Conservation (phyloP, 2,329 filamentous ascomycete genomes). For the Botrytis medusae region DNA sequence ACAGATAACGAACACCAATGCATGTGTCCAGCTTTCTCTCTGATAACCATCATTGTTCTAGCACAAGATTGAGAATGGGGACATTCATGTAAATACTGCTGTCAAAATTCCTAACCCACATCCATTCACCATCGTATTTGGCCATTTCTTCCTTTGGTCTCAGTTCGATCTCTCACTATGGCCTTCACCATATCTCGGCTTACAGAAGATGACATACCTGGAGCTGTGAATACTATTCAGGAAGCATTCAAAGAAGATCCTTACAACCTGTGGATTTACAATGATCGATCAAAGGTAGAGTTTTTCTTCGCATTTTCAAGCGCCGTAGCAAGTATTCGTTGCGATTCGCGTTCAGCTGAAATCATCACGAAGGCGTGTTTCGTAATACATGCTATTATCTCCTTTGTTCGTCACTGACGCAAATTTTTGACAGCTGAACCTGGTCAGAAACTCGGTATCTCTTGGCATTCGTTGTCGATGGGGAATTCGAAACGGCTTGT, state of each 20-base stretch:
- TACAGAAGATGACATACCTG: slow-evolving; percentile 59
- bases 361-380: slow-evolving; percentile 4
- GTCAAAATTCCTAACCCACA: background rate
- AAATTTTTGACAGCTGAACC: slow-evolving; percentile 26
- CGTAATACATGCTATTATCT: background rate
- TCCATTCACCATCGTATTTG: background rate
- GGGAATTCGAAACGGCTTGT: slow-evolving; percentile 68
- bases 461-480: slow-evolving; percentile 62
- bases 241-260: slow-evolving; percentile 66
- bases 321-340: background rate
- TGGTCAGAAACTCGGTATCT: slow-evolving; percentile 33
- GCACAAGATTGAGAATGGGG: background rate
- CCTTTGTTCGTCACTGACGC: slow-evolving; percentile 7
- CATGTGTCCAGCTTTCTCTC: background rate
- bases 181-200: slow-evolving; percentile 56
- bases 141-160: background rate
- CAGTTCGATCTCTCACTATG: slow-evolving; percentile 41
- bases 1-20: slow-evolving; percentile 2
- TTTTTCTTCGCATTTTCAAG: slow-evolving; percentile 7
- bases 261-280: slow-evolving; percentile 65
- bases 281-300: slow-evolving; percentile 52
- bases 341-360: background rate
- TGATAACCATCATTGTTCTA: background rate
- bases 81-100: background rate
- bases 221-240: slow-evolving; percentile 64